Base-by-base conservation (phyloP, 1,284 basidiomycete species). In the Rhodotorula sp. region DNA sequence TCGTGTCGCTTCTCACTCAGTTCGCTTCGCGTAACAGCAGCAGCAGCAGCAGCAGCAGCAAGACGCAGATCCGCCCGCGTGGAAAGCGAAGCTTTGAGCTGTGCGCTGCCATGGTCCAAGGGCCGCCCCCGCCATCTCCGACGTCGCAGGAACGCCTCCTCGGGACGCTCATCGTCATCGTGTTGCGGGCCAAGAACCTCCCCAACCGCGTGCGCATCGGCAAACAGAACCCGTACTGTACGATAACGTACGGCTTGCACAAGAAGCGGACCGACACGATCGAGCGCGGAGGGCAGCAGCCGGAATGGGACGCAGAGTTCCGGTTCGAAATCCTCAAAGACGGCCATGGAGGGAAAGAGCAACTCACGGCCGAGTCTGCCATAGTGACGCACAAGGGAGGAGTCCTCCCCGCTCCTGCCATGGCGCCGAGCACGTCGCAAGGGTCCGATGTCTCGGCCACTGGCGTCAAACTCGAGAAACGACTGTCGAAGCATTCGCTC, bases 271-370 rank as follows among this genome's bases (percentile, higher is more conserved):
- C 95, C 44, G 91, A 91, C 80, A 87, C 93, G 14, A 91, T 98
- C 81, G 95, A 93, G 80, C 89, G 93, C 51, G 95, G 96, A 64
- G 96, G 96, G 6, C 95, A 99, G 81, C 93, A 96, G 81, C 96
- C 95, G 14, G 91, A 93, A 80, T 99, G 96, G 95, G 96, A 99
- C 80, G 93, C 96, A 79, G 95, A 99, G 82, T 85, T 99, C 75
- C 89, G 96, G 58, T 99, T 99, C 81, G 89, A 90, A 45, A 84
- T 99, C 70, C 87, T 85, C 76, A 93, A 95, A 78, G 91, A 93
- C 75, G 69, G 60, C 2, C 48, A 49, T n/a, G 66, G 60, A 42
- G 83, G 86, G 29, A 87, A 90, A 64, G 88, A 89, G 77, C 84
- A 87, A 14, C 80, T 87, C 83, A 84, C 37, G 82, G 84, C 62